Evolutionary conservation across 2,329 filamentous ascomycete genomes (phyloP), one percentile per base, ranked within the genome.

Genomic region (Talaromyces sp.): DNA sequence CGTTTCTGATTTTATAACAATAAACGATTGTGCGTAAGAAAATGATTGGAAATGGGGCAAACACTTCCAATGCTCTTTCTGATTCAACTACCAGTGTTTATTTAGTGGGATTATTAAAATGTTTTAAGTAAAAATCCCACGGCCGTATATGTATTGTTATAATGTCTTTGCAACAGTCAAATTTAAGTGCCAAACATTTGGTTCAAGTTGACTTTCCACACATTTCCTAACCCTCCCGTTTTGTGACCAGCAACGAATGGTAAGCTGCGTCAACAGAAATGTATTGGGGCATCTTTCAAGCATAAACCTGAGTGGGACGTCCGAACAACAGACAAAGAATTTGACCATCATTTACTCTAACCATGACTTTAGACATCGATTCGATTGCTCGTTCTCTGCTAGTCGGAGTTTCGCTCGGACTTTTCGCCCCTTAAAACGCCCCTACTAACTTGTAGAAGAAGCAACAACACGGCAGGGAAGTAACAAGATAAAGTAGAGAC

Each of bases 341-440:
- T 22, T 4, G 9, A 11, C 19, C 9, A 22, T 19, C 10, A 2
- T 22, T 10, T 47, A 13, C 19, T n/a, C 43, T 47, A 4, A 13
- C 19, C 13, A 11, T 22, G n/a, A 5, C 9, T 10, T 19, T n/a
- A 27, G 13, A 10, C n/a, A 15, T n/a, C 3, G 6, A 31, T 31
- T 27, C 31, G 31, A 8, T 31, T 17, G 17, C 47, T 50, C 47
- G 2, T 31, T 4, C 27, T 19, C n/a, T 25, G 35, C 19, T 19
- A 57, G 15, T 58, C 56, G 56, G 56, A 58, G 56, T 58, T 58
- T 45, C 19, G 47, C 39, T 58, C 56, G 56, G 56, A 43, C 37
- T 58, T 43, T 41, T 58, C 22, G 56, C 56, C 56, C 35, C 37
- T 43, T 27, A 43, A n/a, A 25, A 58, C 7, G 56, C 35, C 37